phyloP scores from a whole-genome alignment of 768 basidiomycete genomes.

The Suillus placidus region DNA sequence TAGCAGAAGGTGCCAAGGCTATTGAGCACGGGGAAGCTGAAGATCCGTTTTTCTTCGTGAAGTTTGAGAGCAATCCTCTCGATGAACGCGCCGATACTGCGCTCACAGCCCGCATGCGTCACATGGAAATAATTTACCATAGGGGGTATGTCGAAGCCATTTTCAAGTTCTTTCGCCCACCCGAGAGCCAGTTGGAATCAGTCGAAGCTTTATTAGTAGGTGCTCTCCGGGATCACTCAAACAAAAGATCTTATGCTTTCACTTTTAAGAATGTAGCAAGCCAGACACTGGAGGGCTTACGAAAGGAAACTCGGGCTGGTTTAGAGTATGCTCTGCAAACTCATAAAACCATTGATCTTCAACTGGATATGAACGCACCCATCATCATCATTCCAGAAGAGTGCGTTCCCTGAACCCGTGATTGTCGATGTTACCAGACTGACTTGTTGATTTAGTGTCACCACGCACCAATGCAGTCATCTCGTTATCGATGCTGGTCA shows the following conservation, averaged over 20 bases:
- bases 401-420: constrained; percentile 40
- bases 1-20: constrained; percentile 37
- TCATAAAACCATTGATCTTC: constrained; percentile 96
- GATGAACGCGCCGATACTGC: constrained; percentile 92
- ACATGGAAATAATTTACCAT: constrained; percentile 98
- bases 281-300: constrained; percentile 88
- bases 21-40: constrained; percentile 30
- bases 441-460: constrained; percentile 54
- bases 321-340: constrained; percentile 90
- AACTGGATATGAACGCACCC: constrained; percentile 95
- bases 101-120: constrained; percentile 85
- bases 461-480: constrained; percentile 75
- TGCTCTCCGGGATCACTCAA: constrained; percentile 7
- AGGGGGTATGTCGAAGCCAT: constrained; percentile 91
- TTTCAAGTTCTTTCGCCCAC: constrained; percentile 89
- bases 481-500: constrained; percentile 96
- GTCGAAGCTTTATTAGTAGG: constrained; percentile 88
- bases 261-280: constrained; percentile 80
- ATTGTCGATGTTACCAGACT: not conserved
- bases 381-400: constrained; percentile 97
- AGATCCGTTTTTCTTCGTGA: constrained; percentile 84
- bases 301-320: constrained; percentile 93
- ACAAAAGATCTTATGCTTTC: constrained; percentile 1
- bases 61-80: constrained; percentile 90
- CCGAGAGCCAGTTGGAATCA: constrained; percentile 92